Conservation (phyloP, 2,329 filamentous ascomycete species). For the Colletotrichum sp. region DNA sequence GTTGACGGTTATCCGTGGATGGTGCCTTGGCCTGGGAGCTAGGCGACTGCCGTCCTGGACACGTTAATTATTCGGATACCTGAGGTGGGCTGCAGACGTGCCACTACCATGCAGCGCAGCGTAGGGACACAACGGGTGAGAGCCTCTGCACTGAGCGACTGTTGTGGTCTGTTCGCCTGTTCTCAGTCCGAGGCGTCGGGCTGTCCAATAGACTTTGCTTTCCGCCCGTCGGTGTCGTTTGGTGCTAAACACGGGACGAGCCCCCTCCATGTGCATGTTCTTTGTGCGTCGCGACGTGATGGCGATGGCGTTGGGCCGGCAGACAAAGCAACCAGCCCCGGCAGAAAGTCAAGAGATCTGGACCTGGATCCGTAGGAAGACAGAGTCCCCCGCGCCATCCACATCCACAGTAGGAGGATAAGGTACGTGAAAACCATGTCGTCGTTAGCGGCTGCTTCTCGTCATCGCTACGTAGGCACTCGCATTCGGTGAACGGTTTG, state of each 20-base stretch:
- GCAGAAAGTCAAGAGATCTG: conserved; percentile 1
- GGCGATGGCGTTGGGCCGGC: background rate
- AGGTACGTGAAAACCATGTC: background rate
- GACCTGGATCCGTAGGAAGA: background rate
- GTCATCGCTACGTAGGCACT: conserved; percentile 6
- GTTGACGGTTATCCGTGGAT: background rate
- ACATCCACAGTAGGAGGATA: background rate
- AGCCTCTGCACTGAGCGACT: background rate
- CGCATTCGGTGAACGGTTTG: background rate
- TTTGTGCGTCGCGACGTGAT: conserved; percentile 4
- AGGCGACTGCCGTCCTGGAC: background rate
- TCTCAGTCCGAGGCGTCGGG: background rate
- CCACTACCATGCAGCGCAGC: background rate
- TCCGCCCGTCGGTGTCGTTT: background rate
- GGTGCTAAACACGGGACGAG: conserved; percentile 10
- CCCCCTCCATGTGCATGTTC: conserved; percentile 11
- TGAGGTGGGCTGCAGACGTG: background rate
- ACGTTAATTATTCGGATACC: background rate
- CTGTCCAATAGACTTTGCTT: background rate
- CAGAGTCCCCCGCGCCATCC: conserved; percentile 7
- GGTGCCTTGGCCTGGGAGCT: background rate
- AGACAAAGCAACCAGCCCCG: background rate
- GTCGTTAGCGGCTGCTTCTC: background rate
- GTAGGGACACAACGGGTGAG: background rate
- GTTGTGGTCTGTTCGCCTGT: background rate